A percentile compares a stretch with the other conserved stretches of the same genome.
phyloP scores from a whole-genome alignment of 352 stramenopile species.

The Halophytophthora polymorphica region DNA sequence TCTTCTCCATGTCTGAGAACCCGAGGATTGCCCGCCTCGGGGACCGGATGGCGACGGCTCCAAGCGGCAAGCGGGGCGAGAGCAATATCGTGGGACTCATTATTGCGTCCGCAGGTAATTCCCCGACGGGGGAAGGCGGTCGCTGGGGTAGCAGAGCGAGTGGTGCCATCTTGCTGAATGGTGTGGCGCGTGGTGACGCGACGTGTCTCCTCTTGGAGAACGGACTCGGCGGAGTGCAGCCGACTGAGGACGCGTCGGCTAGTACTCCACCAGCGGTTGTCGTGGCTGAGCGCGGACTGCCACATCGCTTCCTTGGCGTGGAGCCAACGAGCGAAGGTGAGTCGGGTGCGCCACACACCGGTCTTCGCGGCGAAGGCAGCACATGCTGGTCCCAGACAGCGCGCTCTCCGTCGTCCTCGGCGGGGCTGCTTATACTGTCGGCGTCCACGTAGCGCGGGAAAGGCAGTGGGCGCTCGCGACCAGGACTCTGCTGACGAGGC shows the following conservation, averaged over 20 bases:
- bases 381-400: conserved; percentile 8
- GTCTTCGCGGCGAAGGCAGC: no score
- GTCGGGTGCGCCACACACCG: conserved; percentile 2
- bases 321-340: neutral
- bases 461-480: no score
- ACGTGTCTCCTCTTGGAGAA: conserved; percentile 14
- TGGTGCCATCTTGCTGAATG: conserved; percentile 11
- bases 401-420: conserved; percentile 10
- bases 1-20: conserved; percentile 51
- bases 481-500: neutral
- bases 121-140: conserved; percentile 32
- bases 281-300: conserved; percentile 7
- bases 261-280: conserved; percentile 3
- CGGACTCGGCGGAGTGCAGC: conserved; percentile 1
- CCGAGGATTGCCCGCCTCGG: conserved; percentile 31
- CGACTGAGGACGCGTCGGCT: conserved; percentile 1
- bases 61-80: conserved; percentile 6
- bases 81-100: conserved; percentile 8
- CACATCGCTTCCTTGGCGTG: conserved; percentile 9
- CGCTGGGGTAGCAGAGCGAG: conserved; percentile 11
- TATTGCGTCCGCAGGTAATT: conserved; percentile 26
- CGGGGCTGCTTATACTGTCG: conserved; percentile 14
- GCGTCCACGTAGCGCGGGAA: conserved; percentile 26
- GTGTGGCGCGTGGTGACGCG: conserved; percentile 9
- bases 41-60: conserved; percentile 5